Evolutionary conservation across 1,284 basidiomycete species (phyloP), one percentile per base, ranked within the genome.

Genomic region (Leccinum subspadiceum): DNA sequence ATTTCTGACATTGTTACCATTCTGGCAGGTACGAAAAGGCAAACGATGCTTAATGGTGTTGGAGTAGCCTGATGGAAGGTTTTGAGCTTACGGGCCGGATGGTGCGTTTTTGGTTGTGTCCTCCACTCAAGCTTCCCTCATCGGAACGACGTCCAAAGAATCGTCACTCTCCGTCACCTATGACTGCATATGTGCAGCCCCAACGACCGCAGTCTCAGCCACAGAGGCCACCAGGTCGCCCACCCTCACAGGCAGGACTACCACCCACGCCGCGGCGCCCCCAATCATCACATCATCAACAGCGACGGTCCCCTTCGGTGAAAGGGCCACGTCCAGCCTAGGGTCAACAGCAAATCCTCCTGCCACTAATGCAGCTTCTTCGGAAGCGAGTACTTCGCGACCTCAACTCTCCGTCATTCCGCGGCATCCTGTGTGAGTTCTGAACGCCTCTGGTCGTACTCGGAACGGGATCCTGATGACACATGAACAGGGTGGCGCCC

Each of bases 181-280:
- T 77, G 68, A 72, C 69, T 56, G 54, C 72, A 17, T 72, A 75
- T 57, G 64, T 63, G 41, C 74, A 74, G 60, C 78, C 79, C 10
- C 77, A 75, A 60, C 74, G 81, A 56, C 81, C 81, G 24, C 81
- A 78, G 37, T 81, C 81, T 2, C 82, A 83, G 59, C 81, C 80
- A 4, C 80, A 79, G 54, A 69, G 73, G 12, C 71, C 70, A 8
- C 73, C 78, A 29, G 77, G 75, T 53, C 67, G 71, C 39, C 67
- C 76, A 33, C 67, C 76, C 56, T 72, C 74, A 56, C 75, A 76
- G 35, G 57, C 74, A 29, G 76, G 74, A 8, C 72, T 65, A 58
- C 73, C 75, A 24, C 72, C 69, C 41, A 77, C 78, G 17, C 76
- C 76, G 15, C 77, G 68, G 50, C 66, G 61, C 31, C 48, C 71